Base-by-base conservation (phyloP, 192 early-diverging fungal species). In the Backusella circina region DNA sequence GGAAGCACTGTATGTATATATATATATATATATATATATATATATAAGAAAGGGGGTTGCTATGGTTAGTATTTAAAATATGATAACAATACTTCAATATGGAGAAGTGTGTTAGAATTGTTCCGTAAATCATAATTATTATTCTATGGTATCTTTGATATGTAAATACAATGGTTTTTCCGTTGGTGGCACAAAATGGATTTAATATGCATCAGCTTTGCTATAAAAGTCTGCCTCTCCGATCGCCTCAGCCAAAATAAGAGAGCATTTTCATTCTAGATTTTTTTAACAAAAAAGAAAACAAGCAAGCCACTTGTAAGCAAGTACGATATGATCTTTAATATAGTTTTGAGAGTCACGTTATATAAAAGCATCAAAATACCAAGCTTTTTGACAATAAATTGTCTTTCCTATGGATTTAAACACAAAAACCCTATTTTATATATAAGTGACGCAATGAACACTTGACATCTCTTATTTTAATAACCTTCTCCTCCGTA, bases 381-480 rank as follows among this genome's bases (percentile, higher is more conserved):
- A 28, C 54, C 54, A 61, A 61, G 54, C 54, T 61, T 61, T 47
- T 47, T 5, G 44, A 21, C 50, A 23, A 21, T 21, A 51, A n/a
- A 51, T 8, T 0, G 50, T 5, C 4, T 51, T 21, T 51, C n/a
- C 21, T 4, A 0, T 1, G n/a, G 15, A 51, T 51, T 8, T 21
- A 51, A 21, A n/a, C 50, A 51, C 23, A 26, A 28, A 61, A 61
- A 61, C 23, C 23, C 23, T 51, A 61, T 23, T 54, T 7, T 61
- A 61, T 61, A 28, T 26, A 57, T 57, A 57, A 26, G 26, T 61
- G 54, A 61, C 54, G 54, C 54, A 61, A 61, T 61, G 54, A 61
- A 13, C 54, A 61, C 54, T 61, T 61, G 54, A 61, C 54, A 41
- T 21, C 21, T 74, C 41, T 65, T 65, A 18, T 50, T 74, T 37